phyloP scores from a whole-genome alignment of 129 eudicot species.

The Centaurea solstitialis region DNA sequence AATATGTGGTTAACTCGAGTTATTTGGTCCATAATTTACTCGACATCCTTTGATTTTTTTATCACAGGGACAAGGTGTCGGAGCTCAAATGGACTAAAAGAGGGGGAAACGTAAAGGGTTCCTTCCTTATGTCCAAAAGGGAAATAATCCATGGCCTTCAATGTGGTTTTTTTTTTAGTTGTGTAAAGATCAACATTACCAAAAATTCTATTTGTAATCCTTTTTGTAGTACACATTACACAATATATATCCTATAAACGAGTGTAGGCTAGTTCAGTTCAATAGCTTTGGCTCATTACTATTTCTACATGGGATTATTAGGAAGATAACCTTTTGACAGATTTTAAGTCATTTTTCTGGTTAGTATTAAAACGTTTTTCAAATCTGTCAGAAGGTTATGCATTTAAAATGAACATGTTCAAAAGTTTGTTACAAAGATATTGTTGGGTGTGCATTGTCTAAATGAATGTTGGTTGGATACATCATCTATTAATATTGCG shows the following conservation, averaged over 20 bases:
- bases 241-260: neutral
- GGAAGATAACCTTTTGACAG: neutral
- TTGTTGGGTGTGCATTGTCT: no score
- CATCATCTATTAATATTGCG: no score
- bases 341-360: neutral
- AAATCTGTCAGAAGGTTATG: neutral
- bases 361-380: neutral
- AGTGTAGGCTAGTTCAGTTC: neutral
- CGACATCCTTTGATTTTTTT: neutral
- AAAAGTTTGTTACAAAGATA: no score
- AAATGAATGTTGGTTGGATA: no score
- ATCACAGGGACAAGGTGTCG: neutral
- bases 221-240: neutral
- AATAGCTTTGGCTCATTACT: neutral
- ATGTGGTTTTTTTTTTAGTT: neutral
- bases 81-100: neutral
- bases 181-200: neutral
- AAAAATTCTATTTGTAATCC: neutral
- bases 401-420: no score
- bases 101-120: neutral
- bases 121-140: neutral
- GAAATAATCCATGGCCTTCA: neutral
- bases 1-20: neutral
- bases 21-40: neutral
- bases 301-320: neutral